Percentiles rank a stretch among this genome's conserved stretches.
phyloP scores from a whole-genome alignment of 805 yeast species.

The Saturnispora ahearnii region DNA sequence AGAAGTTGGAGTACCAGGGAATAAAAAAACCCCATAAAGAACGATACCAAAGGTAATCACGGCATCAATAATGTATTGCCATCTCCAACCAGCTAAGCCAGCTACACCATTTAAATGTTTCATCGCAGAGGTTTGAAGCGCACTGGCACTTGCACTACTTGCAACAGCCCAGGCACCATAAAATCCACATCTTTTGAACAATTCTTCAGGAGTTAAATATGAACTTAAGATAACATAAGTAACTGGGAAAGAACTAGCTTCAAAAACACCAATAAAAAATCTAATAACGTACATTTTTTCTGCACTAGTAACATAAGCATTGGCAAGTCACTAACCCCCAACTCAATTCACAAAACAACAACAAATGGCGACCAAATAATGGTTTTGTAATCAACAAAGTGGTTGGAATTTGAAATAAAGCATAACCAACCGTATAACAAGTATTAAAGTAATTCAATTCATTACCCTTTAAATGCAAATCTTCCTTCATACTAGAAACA shows the following conservation, averaged over 20 bases:
- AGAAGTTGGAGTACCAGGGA: constrained; percentile 42
- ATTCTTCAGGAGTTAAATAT: constrained; percentile 13
- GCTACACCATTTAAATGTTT: constrained; percentile 37
- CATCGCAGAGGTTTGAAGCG: constrained; percentile 49
- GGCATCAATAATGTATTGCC: constrained; percentile 65
- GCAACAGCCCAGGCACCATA: constrained; percentile 18
- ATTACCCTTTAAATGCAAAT: constrained; percentile 15
- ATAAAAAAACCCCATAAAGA: constrained; percentile 45
- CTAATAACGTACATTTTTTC: constrained; percentile 47
- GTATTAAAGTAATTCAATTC: constrained; percentile 22
- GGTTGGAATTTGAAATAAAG: constrained; percentile 54
- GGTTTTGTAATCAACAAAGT: constrained; percentile 41
- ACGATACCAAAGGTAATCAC: constrained; percentile 51
- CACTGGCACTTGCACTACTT: constrained; percentile 52
- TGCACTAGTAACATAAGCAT: constrained; percentile 32
- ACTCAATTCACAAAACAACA: constrained; percentile 46
- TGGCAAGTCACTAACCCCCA: constrained; percentile 29
- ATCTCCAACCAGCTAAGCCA: constrained; percentile 61
- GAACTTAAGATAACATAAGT: constrained; percentile 34
- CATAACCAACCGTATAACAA: constrained; percentile 38
- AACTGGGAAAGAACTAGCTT: constrained; percentile 55
- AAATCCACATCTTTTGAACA: constrained; percentile 15
- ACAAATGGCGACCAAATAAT: constrained; percentile 38
- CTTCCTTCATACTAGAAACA: constrained; percentile 61
- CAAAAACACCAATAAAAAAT: constrained; percentile 54